Evolutionary conservation across 768 basidiomycete genomes (phyloP).

Genomic region (Amyloporia xantha): DNA sequence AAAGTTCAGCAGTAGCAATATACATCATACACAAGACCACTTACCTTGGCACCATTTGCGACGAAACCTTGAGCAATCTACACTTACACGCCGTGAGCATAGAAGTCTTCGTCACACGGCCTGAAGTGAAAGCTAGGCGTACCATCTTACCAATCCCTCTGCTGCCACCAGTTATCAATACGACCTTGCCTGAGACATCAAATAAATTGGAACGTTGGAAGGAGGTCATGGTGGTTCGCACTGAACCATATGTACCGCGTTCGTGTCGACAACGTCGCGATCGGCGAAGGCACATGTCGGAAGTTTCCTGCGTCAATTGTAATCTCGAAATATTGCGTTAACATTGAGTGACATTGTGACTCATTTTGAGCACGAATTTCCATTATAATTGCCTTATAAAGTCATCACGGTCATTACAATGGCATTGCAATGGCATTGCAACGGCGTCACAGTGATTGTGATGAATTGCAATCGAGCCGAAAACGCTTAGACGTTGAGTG

Average conservation of each 20-base stretch:
- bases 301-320: no score
- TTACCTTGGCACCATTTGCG: slow-evolving; percentile 51
- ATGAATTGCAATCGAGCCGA: no score
- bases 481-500: no score
- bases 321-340: no score
- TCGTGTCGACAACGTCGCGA: background rate
- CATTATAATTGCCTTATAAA: no score
- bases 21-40: slow-evolving; percentile 1
- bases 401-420: no score
- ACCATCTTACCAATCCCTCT: slow-evolving; percentile 65
- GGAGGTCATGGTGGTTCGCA: slow-evolving; percentile 26
- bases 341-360: no score
- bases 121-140: slow-evolving; percentile 13
- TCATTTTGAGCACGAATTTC: no score
- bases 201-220: slow-evolving; percentile 36
- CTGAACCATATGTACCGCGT: background rate
- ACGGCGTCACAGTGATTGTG: no score
- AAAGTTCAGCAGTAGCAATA: background rate
- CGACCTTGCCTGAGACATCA: slow-evolving; percentile 44
- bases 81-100: background rate
- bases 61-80: slow-evolving; percentile 63
- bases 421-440: no score
- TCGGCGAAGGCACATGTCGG: no score
- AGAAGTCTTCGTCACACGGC: slow-evolving; percentile 8
- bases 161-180: slow-evolving; percentile 61